Evolutionary conservation across 2,329 filamentous ascomycete genomes (phyloP), one percentile per base, ranked within the genome.

Genomic region (Ampelomyces quisqualis): DNA sequence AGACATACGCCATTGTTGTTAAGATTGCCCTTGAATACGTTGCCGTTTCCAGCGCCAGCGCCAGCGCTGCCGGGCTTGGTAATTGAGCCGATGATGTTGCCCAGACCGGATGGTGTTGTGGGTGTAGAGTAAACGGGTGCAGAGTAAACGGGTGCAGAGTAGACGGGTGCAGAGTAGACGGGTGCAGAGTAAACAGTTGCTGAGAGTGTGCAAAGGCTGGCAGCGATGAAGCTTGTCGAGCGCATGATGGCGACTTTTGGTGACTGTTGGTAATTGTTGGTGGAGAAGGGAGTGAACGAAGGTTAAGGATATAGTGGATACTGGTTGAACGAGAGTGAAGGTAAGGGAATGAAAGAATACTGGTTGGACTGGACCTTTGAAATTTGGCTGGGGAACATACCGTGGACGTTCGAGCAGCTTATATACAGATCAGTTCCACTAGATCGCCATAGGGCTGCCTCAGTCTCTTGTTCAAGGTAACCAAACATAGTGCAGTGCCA

Each of bases 141-240:
- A 10, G 49, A 34, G n/a, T 50, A 26, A 13, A 53, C 49, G 14
- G 51, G 43, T 19, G 51, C 43, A 18, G 47, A 43, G 33, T n/a
- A n/a, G n/a, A n/a, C 45, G 18, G 53, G 53, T 3, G 53, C 53
- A 10, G 49, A 34, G n/a, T 50, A 26, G 14, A 53, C 45, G 18
- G 53, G 53, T 3, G 53, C 53, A 10, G 49, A 34, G n/a, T 50
- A 26, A 13, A 53, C 49, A 17, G 51, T 45, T 19, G 51, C 43
- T 15, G 47, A 43, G 33, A 57, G 38, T 19, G 47, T 45, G 29
- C 50, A 42, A 32, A 57, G 26, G 14, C 49, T 41, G 17, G 51
- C 20, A 5, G 49, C 30, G 22, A 51, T 7, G 38, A 47, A 53
- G 40, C 34, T 46, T 32, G 42, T 35, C 23, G 42, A 40, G 35